These are phyloP conservation scores for Trichoderma pleuroti DNA, from an alignment of 2,329 filamentous ascomycete species.

Conservation along the genomic window DNA sequence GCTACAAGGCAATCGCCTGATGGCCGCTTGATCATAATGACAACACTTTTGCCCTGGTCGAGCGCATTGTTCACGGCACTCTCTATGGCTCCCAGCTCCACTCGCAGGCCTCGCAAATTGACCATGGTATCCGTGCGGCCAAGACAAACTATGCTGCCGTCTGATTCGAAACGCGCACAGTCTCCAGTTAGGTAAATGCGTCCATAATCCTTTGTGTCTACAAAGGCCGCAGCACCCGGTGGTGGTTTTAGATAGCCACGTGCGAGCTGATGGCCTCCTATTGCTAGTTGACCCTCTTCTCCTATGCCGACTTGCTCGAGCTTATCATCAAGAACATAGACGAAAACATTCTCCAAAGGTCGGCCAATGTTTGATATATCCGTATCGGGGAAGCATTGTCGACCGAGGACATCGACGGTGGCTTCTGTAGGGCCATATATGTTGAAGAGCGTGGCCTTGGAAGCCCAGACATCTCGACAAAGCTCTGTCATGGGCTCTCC, in stretches of 20 bases:
- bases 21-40: background rate
- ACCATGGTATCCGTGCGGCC: background rate
- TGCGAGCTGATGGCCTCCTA: background rate
- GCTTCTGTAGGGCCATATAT: background rate
- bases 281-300: background rate
- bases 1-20: background rate
- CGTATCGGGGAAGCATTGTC: background rate
- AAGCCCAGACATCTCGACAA: background rate
- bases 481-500: background rate
- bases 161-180: background rate
- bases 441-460: background rate
- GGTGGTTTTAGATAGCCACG: background rate
- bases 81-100: background rate
- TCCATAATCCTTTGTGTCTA: background rate
- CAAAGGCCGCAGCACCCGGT: background rate
- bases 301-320: background rate
- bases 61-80: background rate
- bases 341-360: background rate
- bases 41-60: background rate
- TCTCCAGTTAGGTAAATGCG: background rate
- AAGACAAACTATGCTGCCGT: background rate
- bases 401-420: background rate
- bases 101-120: background rate
- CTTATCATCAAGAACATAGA: background rate
- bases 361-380: background rate